These are phyloP conservation scores for Lonicera japonica DNA, from an alignment of 129 eudicot genomes.

Conservation along the genomic window DNA sequence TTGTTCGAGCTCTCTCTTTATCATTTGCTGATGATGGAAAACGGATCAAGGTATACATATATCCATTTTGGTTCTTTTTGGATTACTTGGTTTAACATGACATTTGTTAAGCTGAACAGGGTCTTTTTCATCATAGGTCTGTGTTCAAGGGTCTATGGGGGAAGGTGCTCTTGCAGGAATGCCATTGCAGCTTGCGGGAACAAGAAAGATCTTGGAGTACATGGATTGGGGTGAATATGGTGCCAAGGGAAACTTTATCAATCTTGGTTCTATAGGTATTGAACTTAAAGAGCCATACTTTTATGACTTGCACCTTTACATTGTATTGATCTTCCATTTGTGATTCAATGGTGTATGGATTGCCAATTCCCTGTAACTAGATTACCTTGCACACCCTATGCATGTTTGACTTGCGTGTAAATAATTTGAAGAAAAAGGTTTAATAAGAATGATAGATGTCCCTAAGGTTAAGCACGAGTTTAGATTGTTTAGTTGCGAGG, in stretches of 20 bases:
- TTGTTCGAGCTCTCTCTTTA: conserved; percentile 79
- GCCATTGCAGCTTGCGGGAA: conserved; percentile 98
- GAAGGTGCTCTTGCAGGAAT: conserved; percentile 95
- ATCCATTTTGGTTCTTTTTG: no score
- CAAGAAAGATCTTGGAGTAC: conserved; percentile 79
- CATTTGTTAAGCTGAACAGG: not conserved
- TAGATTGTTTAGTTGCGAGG: no score
- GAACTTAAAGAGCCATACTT: not conserved
- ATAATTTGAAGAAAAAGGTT: no score
- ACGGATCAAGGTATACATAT: conserved; percentile 63
- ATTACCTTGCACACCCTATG: no score
- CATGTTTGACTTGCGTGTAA: no score
- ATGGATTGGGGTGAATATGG: conserved; percentile 99
- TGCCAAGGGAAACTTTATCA: conserved; percentile 81
- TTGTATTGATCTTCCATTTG: not conserved
- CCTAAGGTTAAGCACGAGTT: no score
- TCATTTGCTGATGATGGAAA: conserved; percentile 99
- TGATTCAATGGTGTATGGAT: not conserved
- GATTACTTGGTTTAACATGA: not conserved
- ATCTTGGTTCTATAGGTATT: conserved; percentile 85
- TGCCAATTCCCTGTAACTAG: no score
- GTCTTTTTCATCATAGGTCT: conserved; percentile 43
- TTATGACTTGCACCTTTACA: not conserved
- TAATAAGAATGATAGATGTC: no score
- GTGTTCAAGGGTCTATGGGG: conserved; percentile 99